These are phyloP conservation scores for Epithele typhae DNA, from an alignment of 768 basidiomycete species.

Conservation along the genomic window DNA sequence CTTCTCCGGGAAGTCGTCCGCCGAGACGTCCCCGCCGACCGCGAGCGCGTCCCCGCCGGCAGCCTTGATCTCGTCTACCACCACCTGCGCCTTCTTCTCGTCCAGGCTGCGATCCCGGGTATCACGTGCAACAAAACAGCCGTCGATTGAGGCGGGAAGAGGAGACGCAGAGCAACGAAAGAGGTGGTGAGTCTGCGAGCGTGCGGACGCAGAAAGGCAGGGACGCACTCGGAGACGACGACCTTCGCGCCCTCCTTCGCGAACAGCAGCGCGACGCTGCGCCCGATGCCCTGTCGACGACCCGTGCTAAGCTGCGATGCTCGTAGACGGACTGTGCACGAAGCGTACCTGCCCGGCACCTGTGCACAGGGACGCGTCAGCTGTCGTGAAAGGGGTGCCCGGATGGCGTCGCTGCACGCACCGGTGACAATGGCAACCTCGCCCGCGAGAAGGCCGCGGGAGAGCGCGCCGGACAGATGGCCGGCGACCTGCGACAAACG, in stretches of 20 bases:
- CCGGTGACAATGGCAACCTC: constrained; percentile 88
- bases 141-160: neutral
- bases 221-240: constrained; percentile 73
- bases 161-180: neutral
- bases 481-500: constrained; percentile 65
- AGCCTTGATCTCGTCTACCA: constrained; percentile 69
- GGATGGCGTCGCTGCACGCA: constrained; percentile 28
- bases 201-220: neutral
- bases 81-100: constrained; percentile 56
- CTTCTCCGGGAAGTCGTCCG: constrained; percentile 78
- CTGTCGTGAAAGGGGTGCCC: neutral
- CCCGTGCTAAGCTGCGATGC: too few species aligned
- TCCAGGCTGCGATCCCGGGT: constrained; percentile 53
- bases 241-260: constrained; percentile 85
- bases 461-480: constrained; percentile 52
- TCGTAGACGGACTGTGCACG: too few species aligned
- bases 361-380: constrained; percentile 21
- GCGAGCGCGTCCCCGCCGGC: constrained; percentile 70
- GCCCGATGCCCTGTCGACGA: constrained; percentile 67
- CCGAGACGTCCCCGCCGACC: constrained; percentile 76
- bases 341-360: constrained; percentile 76
- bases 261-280: constrained; percentile 68
- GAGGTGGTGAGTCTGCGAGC: neutral
- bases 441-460: constrained; percentile 59
- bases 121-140: constrained; percentile 8